Conservation (phyloP, 805 yeast species). For the Yamadazyma insecticola region DNA sequence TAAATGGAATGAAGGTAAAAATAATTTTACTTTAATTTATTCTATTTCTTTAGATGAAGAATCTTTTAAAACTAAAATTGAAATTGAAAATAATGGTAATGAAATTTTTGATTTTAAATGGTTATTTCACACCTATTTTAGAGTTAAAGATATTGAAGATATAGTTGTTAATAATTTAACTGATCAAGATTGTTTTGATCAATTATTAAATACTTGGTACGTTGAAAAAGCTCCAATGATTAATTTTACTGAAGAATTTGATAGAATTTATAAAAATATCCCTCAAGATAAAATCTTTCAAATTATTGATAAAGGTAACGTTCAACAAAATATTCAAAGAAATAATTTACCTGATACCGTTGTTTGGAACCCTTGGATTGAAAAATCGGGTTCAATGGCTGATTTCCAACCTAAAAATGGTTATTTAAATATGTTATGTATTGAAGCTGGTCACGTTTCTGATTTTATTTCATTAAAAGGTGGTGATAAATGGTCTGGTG, state of each 20-base stretch:
- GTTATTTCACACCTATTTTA: conserved; percentile 89
- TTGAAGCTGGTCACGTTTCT: conserved; percentile 89
- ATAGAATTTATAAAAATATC: conserved; percentile 73
- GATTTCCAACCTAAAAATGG: conserved; percentile 89
- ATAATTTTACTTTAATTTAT: conserved; percentile 72
- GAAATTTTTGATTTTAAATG: conserved; percentile 80
- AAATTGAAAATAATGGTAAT: conserved; percentile 66
- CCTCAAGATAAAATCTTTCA: conserved; percentile 52
- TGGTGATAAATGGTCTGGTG: conserved; percentile 73
- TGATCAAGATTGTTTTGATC: conserved; percentile 72
- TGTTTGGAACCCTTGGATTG: conserved; percentile 98
- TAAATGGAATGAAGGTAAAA: conserved; percentile 52
- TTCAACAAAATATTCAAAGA: conserved; percentile 63
- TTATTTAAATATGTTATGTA: conserved; percentile 82
- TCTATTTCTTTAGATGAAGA: conserved; percentile 60
- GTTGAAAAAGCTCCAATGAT: conserved; percentile 72
- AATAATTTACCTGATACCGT: conserved; percentile 64
- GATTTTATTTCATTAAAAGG: conserved; percentile 60
- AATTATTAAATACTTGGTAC: conserved; percentile 59
- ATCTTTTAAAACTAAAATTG: conserved; percentile 62
- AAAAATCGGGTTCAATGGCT: conserved; percentile 74
- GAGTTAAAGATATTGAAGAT: conserved; percentile 72
- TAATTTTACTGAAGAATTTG: conserved; percentile 72
- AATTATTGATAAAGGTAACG: conserved; percentile 67
- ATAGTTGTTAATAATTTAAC: conserved; percentile 72